Percentiles rank a stretch among this genome's conserved stretches.
These are phyloP conservation scores for Jatropha multifida DNA, from an alignment of 441 rosid species.

Conservation along the genomic window DNA sequence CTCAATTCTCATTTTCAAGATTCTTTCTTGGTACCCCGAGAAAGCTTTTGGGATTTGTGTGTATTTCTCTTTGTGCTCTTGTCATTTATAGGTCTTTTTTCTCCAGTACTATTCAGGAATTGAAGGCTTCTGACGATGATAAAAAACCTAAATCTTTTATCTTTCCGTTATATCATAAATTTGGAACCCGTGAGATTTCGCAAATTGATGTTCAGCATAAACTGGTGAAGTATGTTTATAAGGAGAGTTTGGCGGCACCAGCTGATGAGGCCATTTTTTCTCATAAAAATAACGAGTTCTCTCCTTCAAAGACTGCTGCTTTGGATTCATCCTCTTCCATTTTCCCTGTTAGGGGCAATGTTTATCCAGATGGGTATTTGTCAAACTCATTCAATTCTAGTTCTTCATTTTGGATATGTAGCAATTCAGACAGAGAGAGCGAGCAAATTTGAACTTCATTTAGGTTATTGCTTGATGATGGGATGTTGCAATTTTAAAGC, in stretches of 20 bases:
- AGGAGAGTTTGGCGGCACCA: conserved; percentile 32
- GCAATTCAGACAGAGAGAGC: background rate
- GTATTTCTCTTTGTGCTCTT: conserved; percentile 57
- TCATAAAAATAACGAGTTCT: conserved; percentile 31
- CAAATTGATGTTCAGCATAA: conserved; percentile 44
- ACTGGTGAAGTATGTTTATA: conserved; percentile 48
- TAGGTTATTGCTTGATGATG: conserved; percentile 2
- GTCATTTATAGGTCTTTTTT: conserved; percentile 42
- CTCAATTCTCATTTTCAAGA: conserved; percentile 32
- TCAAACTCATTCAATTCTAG: conserved; percentile 11
- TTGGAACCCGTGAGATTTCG: conserved; percentile 36
- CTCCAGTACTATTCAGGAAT: conserved; percentile 40
- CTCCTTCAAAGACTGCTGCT: conserved; percentile 37
- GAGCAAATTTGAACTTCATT: conserved; percentile 3
- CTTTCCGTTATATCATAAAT: conserved; percentile 72
- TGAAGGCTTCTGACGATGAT: conserved; percentile 37
- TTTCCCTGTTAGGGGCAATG: conserved; percentile 75
- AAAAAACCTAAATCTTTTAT: conserved; percentile 44
- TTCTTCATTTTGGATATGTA: background rate
- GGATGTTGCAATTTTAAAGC: conserved; percentile 1
- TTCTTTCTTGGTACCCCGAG: conserved; percentile 35
- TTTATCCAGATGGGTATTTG: conserved; percentile 83
- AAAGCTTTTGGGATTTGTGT: conserved; percentile 45
- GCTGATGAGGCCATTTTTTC: conserved; percentile 31
- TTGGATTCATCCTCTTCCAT: conserved; percentile 50